Evolutionary conservation across 768 basidiomycete genomes (phyloP), one percentile per base, ranked within the genome.

Genomic region (Kwoniella sp.): DNA sequence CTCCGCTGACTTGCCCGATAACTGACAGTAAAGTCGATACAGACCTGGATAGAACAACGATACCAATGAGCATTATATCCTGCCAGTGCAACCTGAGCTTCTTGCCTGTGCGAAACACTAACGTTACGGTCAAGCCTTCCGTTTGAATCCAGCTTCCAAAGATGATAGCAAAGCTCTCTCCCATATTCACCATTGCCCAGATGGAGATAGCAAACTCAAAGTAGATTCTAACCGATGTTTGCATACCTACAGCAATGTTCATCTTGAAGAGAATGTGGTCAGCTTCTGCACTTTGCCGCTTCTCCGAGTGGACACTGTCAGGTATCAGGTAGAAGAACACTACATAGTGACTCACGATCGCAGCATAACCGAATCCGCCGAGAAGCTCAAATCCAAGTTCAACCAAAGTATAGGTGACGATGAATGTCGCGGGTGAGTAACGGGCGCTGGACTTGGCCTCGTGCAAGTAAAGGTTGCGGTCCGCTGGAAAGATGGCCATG

Each of bases 391-490:
- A 73, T 3, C 77, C 67, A 1, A 81, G 58, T 57, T 82, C 82
- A 8, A 81, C 77, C 1, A 80, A 26, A 0, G 80, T 81, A 63
- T 80, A 82, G 8, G 76, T 72, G 24, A 77, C 53, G 24, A 82
- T 51, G 55, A 85, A 83, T 0, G 83, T 81, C 5, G 79, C 71
- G 1, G 79, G 68, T 0, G 79, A 81, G 62, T 85, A 83, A 4
- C 78, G 70, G 0, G 82, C 83, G 15, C 78, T 79, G 22, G 78
- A 80, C 19, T 73, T 70, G 53, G 77, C 80, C 65, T 84, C 84
- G 69, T 84, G 81, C 60, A 82, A 77, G 69, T 82, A 84, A 4
- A 83, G 65, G 26, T 82, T 77, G 51, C 80, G 77, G 53, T 85
- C 84, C 22, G 74, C 73, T 0, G 83, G 83, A 69, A 81, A 85